These are phyloP conservation scores for Aspergillus costaricaensis DNA, from an alignment of 2,329 filamentous ascomycete genomes.

Conservation along the genomic window DNA sequence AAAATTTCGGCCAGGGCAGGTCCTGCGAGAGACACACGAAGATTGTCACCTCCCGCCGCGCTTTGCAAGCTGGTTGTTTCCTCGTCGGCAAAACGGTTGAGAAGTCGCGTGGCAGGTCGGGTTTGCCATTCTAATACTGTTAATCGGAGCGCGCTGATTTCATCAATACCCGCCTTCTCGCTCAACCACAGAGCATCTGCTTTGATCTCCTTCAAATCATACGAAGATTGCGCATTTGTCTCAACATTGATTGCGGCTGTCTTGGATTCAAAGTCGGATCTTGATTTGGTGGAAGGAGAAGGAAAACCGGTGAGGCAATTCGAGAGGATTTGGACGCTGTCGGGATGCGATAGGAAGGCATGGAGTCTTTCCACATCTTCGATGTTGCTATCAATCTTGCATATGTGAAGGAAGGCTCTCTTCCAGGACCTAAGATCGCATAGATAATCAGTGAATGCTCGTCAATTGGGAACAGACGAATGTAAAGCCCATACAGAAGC, in stretches of 20 bases:
- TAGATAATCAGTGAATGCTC: conserved; percentile 24
- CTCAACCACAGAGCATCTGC: conserved; percentile 84
- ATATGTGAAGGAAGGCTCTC: conserved; percentile 57
- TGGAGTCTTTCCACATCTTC: conserved; percentile 61
- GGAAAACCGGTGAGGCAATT: conserved; percentile 70
- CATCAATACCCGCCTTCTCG: conserved; percentile 73
- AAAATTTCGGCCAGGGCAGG: conserved; percentile 38
- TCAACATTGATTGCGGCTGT: conserved; percentile 85
- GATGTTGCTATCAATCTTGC: conserved; percentile 42
- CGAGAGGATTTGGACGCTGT: conserved; percentile 68
- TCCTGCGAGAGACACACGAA: conserved; percentile 57
- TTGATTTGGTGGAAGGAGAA: conserved; percentile 62
- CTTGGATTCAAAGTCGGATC: conserved; percentile 75
- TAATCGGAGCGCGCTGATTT: conserved; percentile 78
- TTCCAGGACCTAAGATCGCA: conserved; percentile 59
- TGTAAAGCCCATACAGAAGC: conserved; percentile 63
- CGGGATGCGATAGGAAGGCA: conserved; percentile 70
- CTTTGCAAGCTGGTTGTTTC: conserved; percentile 75
- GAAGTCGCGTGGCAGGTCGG: conserved; percentile 71
- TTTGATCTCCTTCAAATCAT: conserved; percentile 78
- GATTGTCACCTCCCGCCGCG: conserved; percentile 67
- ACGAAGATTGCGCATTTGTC: conserved; percentile 65
- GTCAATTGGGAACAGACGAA: neutral
- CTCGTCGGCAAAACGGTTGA: conserved; percentile 72
- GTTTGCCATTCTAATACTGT: conserved; percentile 82